These are phyloP conservation scores for Citrus unshiu DNA, from an alignment of 345 rosid genomes.

Conservation along the genomic window DNA sequence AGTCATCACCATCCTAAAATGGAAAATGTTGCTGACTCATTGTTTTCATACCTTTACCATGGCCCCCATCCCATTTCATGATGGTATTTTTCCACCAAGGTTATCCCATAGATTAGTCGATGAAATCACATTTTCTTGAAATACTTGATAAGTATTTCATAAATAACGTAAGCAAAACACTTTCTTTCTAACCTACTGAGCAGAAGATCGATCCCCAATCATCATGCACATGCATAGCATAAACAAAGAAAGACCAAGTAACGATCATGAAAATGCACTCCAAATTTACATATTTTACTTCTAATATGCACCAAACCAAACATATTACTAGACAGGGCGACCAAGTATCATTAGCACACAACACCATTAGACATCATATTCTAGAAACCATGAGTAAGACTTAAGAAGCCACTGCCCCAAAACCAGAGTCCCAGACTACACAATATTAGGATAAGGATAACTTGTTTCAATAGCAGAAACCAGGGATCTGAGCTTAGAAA, in stretches of 20 bases:
- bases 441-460: background rate
- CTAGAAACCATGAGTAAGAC: background rate
- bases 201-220: background rate
- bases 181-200: background rate
- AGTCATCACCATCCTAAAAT: background rate
- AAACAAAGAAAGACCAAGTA: background rate
- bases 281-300: background rate
- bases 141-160: background rate
- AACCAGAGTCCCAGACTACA: background rate
- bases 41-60: no score
- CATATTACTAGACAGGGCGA: background rate
- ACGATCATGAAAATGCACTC: background rate
- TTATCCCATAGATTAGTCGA: background rate
- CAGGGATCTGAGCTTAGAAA: constrained; percentile 8
- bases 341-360: background rate
- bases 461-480: background rate
- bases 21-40: no score
- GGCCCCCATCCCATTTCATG: background rate
- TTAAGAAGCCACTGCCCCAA: background rate
- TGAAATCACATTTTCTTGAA: background rate
- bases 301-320: background rate
- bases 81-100: background rate
- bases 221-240: background rate
- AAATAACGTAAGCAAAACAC: background rate
- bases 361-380: background rate